A percentile compares a stretch with the other conserved stretches of the same genome.
Evolutionary conservation across 2,329 filamentous ascomycete genomes (phyloP).

Genomic region (Ilyonectria destructans): DNA sequence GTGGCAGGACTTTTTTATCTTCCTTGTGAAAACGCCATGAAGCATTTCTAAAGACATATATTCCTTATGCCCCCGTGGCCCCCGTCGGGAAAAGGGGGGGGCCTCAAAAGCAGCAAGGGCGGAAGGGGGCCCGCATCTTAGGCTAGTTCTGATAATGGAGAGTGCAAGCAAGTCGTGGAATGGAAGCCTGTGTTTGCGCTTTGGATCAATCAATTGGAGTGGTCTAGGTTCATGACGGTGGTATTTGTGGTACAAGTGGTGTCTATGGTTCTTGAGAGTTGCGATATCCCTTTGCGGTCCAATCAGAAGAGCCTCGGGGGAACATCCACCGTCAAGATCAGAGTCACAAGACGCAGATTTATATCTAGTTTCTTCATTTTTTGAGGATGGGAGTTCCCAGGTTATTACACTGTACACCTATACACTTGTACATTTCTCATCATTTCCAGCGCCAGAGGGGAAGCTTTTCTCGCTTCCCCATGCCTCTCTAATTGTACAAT

Average conservation of each 20-base stretch:
- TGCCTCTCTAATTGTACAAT: constrained; percentile 42
- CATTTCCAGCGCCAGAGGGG: constrained; percentile 25
- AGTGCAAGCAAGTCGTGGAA: constrained; percentile 26
- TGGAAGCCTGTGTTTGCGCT: constrained; percentile 18
- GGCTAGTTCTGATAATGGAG: constrained; percentile 32
- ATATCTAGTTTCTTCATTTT: not conserved
- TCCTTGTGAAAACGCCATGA: constrained; percentile 27
- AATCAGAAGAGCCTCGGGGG: not conserved
- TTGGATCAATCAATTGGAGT: constrained; percentile 20
- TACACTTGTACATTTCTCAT: constrained; percentile 22
- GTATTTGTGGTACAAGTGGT: constrained; percentile 10
- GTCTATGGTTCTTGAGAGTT: not conserved
- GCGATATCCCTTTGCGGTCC: not conserved
- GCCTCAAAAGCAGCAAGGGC: constrained; percentile 30
- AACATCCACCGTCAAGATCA: not conserved
- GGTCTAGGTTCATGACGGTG: not conserved
- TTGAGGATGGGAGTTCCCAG: constrained; percentile 34
- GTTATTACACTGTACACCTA: constrained; percentile 36
- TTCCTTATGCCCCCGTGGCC: constrained; percentile 24
- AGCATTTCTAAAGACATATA: constrained; percentile 23
- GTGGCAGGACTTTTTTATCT: constrained; percentile 26
- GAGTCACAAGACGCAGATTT: not conserved
- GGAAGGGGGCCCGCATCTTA: constrained; percentile 23
- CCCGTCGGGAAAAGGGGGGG: constrained; percentile 23
- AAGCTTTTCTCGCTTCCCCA: constrained; percentile 15